Evolutionary conservation across 2,329 filamentous ascomycete species (phyloP).

Genomic region (Botryotinia convoluta): DNA sequence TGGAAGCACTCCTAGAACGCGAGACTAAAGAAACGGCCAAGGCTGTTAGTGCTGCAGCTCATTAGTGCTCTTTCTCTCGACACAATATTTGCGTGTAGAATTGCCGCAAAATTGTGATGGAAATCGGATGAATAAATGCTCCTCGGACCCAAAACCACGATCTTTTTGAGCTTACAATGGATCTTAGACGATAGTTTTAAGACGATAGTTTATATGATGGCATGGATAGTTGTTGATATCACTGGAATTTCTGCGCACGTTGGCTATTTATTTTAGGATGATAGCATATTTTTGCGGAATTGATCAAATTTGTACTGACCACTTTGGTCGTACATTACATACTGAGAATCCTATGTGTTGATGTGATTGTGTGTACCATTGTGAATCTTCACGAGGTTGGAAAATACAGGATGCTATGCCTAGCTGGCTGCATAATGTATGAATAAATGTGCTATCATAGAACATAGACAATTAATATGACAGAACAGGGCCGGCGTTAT

Average conservation of each 20-base stretch:
- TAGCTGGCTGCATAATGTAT: neutral
- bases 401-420: neutral
- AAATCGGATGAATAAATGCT: conserved; percentile 27
- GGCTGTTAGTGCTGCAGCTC: conserved; percentile 38
- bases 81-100: neutral
- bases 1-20: conserved; percentile 58
- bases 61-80: neutral
- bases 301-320: neutral
- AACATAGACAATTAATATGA: neutral
- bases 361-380: neutral
- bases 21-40: conserved; percentile 44
- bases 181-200: conserved; percentile 15
- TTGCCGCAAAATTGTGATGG: neutral
- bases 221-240: conserved; percentile 14
- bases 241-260: conserved; percentile 20
- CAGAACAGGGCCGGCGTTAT: neutral
- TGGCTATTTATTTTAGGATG: neutral
- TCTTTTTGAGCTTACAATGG: conserved; percentile 31
- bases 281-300: neutral
- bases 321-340: neutral
- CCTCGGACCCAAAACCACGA: conserved; percentile 40
- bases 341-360: neutral
- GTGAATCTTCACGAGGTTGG: neutral
- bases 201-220: neutral
- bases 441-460: neutral